Evolutionary conservation across 2,329 filamentous ascomycete genomes (phyloP).

Genomic region (Verticillium klebahnii): DNA sequence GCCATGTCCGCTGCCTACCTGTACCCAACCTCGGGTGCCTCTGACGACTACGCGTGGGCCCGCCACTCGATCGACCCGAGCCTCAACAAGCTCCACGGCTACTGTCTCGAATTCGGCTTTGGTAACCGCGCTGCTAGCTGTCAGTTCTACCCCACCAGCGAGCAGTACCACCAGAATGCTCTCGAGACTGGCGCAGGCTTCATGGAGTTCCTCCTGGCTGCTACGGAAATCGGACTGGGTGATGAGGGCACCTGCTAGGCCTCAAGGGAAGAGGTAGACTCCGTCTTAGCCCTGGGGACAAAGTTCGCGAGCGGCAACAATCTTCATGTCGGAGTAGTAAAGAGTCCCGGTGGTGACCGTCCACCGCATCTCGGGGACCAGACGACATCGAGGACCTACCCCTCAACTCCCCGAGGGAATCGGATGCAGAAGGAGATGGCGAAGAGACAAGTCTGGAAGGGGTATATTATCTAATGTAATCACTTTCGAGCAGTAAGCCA

Average conservation of each 20-base stretch:
- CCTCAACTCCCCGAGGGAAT: too few relatives aligned
- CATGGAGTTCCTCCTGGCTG: conserved; percentile 37
- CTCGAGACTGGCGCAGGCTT: conserved; percentile 39
- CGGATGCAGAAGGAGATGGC: too few relatives aligned
- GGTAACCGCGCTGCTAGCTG: conserved; percentile 25
- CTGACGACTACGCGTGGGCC: conserved; percentile 41
- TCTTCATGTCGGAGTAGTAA: too few relatives aligned
- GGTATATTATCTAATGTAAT: too few relatives aligned
- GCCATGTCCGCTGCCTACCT: conserved; percentile 33
- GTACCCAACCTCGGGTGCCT: conserved; percentile 41
- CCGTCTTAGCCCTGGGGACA: too few relatives aligned
- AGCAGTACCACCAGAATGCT: conserved; percentile 38
- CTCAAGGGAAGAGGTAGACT: not conserved
- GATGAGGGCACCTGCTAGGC: conserved; percentile 7
- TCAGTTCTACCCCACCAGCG: conserved; percentile 40
- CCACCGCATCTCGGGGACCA: too few relatives aligned
- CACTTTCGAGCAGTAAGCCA: too few relatives aligned
- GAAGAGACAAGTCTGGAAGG: too few relatives aligned
- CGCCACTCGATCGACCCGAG: conserved; percentile 33
- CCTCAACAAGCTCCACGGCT: conserved; percentile 33
- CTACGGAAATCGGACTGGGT: conserved; percentile 11
- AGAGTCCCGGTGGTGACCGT: too few relatives aligned
- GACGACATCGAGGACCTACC: too few relatives aligned
- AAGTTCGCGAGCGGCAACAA: too few relatives aligned
- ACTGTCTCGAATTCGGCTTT: conserved; percentile 44